Percentiles rank a stretch among this genome's conserved stretches.
phyloP scores from a whole-genome alignment of 176 grass and related monocot species.

The Carex cristatella region DNA sequence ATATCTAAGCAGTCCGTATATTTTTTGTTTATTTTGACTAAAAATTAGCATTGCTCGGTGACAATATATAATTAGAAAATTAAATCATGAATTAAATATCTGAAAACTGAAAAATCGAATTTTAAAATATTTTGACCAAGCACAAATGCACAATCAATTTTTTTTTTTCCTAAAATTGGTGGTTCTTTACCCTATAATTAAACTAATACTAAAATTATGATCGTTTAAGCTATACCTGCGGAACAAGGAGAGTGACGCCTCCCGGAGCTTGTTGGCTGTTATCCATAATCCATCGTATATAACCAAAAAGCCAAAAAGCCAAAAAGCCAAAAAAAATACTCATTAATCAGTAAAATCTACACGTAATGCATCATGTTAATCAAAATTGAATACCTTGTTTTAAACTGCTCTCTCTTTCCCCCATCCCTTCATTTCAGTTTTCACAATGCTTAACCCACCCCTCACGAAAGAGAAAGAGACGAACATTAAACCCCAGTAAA shows the following conservation, averaged over 20 bases:
- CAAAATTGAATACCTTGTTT: not conserved
- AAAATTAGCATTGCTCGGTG: no score
- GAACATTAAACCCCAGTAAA: not conserved
- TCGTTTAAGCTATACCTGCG: not conserved
- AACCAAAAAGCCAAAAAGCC: not conserved
- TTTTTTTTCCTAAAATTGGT: no score
- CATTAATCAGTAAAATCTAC: not conserved
- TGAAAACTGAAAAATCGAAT: no score
- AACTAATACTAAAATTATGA: not conserved
- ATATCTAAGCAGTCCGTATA: no score
- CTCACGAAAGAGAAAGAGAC: not conserved
- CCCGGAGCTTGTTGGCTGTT: no score
- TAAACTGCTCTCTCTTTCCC: constrained; percentile 9
- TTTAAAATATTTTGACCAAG: no score
- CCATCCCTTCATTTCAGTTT: not conserved
- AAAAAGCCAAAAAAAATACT: not conserved
- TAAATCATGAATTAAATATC: no score
- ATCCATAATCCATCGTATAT: not conserved
- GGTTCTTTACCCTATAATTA: no score
- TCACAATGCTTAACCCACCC: not conserved
- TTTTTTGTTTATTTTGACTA: no score
- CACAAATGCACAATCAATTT: no score
- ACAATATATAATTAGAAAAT: no score
- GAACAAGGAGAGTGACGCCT: not conserved
- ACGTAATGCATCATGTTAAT: not conserved